phyloP scores from a whole-genome alignment of 1,139 yeast species.

The Yamadazyma pseudoaaseri region DNA sequence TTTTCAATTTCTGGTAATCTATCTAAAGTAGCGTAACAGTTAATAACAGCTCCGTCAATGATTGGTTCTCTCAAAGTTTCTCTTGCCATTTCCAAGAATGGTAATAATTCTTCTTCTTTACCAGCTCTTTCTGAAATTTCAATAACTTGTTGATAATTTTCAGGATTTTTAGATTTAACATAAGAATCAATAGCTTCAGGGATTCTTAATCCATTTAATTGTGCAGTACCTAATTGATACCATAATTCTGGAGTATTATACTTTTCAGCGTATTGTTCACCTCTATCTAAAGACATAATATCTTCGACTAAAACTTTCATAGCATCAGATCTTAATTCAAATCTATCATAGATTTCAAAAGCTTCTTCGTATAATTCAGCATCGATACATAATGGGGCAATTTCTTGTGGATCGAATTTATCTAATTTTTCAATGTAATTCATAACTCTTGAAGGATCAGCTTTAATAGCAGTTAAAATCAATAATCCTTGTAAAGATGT shows the following conservation, averaged over 20 bases:
- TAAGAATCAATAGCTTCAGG: conserved; percentile 90
- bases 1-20: conserved; percentile 79
- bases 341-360: conserved; percentile 85
- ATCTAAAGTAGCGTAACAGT: conserved; percentile 80
- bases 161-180: conserved; percentile 87
- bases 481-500: conserved; percentile 91
- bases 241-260: conserved; percentile 83
- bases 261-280: conserved; percentile 90
- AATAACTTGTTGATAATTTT: conserved; percentile 87
- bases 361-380: conserved; percentile 92
- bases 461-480: conserved; percentile 91
- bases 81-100: conserved; percentile 93
- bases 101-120: conserved; percentile 88
- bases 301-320: conserved; percentile 90
- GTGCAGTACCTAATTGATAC: conserved; percentile 96
- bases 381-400: conserved; percentile 89
- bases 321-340: conserved; percentile 76
- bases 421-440: conserved; percentile 87
- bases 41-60: conserved; percentile 88
- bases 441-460: conserved; percentile 83
- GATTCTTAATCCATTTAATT: conserved; percentile 87
- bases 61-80: conserved; percentile 85
- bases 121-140: conserved; percentile 96
- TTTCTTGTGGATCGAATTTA: conserved; percentile 89
- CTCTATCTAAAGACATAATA: conserved; percentile 91